Conservation (phyloP, 352 stramenopile species). For the Blastocystis sp. region DNA sequence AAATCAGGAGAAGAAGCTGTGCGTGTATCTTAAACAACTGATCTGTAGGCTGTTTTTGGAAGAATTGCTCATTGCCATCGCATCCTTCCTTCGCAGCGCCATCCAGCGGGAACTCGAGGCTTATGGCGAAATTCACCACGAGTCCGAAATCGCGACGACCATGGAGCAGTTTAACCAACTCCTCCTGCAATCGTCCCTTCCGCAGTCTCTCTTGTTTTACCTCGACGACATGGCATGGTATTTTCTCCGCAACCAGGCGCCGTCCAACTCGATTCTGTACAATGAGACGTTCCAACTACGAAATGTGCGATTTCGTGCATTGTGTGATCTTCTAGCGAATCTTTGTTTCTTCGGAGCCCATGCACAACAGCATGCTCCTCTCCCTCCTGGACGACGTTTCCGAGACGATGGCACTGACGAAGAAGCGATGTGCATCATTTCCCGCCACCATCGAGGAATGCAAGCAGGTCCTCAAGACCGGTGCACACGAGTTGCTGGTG, state of each 20-base stretch:
- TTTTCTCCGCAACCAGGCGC: background rate
- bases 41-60: no score
- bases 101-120: no score
- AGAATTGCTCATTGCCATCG: no score
- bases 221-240: conserved; percentile 10
- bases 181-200: conserved; percentile 4
- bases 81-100: no score
- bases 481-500: background rate
- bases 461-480: background rate
- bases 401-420: background rate
- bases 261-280: background rate
- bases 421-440: background rate
- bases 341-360: background rate
- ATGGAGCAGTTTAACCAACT: background rate
- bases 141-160: background rate
- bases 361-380: background rate
- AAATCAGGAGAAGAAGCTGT: no score
- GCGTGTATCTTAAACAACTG: no score
- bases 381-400: conserved; percentile 24
- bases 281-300: background rate
- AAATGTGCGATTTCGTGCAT: background rate
- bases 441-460: background rate
- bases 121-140: no score
- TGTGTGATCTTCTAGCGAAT: background rate
- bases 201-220: background rate